phyloP scores from a whole-genome alignment of 352 stramenopile species.

The Globisporangium parvum region DNA sequence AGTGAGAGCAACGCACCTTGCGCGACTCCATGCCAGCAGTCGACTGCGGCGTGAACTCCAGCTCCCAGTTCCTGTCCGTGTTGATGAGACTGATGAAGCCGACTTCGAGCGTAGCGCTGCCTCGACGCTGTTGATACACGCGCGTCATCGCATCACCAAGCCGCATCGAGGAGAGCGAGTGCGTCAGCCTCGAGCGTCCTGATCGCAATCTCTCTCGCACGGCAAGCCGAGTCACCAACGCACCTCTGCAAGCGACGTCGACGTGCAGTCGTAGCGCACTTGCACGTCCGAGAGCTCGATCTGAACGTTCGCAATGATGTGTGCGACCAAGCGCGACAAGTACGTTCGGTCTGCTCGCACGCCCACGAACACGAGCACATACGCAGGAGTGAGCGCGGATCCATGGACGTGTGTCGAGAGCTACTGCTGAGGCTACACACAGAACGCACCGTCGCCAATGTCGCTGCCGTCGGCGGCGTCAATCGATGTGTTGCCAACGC shows the following conservation, averaged over 20 bases:
- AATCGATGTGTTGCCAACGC: conserved; percentile 12
- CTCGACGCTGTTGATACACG: conserved; percentile 32
- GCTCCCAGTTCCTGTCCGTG: conserved; percentile 66
- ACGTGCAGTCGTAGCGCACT: conserved; percentile 76
- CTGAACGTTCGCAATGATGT: conserved; percentile 85
- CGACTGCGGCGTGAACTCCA: conserved; percentile 70
- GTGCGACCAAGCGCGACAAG: conserved; percentile 69
- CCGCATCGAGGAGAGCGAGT: not conserved
- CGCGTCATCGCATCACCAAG: conserved; percentile 3
- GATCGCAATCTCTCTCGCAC: not conserved
- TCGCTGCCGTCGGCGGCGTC: conserved; percentile 20
- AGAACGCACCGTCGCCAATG: conserved; percentile 27
- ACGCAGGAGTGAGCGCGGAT: no score
- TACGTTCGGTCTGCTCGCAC: conserved; percentile 73
- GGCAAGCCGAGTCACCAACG: not conserved
- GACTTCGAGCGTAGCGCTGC: conserved; percentile 66
- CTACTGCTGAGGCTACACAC: no score
- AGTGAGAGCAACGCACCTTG: conserved; percentile 40
- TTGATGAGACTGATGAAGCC: conserved; percentile 65
- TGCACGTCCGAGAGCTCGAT: conserved; percentile 79
- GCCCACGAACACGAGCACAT: no score
- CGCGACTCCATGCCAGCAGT: conserved; percentile 71
- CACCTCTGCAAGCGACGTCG: conserved; percentile 60
- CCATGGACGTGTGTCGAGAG: no score
- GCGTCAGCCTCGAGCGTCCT: not conserved